These are phyloP conservation scores for Mucor ambiguus DNA, from an alignment of 371 early-diverging fungal genomes.

Conservation along the genomic window DNA sequence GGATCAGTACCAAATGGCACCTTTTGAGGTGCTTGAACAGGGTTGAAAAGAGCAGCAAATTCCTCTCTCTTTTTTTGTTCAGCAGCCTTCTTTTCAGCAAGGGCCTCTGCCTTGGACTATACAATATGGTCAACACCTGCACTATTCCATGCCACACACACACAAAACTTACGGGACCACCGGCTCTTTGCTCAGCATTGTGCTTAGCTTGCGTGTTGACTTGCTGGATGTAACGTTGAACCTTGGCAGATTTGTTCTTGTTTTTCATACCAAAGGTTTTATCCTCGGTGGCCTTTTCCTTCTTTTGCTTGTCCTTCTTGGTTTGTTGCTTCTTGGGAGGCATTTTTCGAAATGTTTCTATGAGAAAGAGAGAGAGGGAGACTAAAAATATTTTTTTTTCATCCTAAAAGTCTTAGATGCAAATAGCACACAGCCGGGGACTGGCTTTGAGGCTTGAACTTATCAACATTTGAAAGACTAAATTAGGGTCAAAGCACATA, in stretches of 20 bases:
- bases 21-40: slow-evolving; percentile 87
- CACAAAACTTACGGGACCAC: neutral
- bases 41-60: slow-evolving; percentile 88
- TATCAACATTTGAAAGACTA: neutral
- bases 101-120: slow-evolving; percentile 32
- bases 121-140: neutral
- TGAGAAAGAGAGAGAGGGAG: neutral
- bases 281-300: slow-evolving; percentile 91
- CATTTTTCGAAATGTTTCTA: slow-evolving; percentile 48
- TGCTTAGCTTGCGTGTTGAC: slow-evolving; percentile 83
- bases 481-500: neutral
- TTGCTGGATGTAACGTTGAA: slow-evolving; percentile 87
- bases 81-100: slow-evolving; percentile 45
- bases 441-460: slow-evolving; percentile 1
- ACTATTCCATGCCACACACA: neutral
- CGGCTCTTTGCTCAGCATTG: slow-evolving; percentile 33
- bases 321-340: slow-evolving; percentile 75
- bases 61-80: slow-evolving; percentile 53
- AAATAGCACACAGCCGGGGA: neutral
- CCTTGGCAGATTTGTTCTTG: slow-evolving; percentile 91
- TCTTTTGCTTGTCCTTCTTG: slow-evolving; percentile 70
- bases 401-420: neutral
- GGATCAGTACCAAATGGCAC: slow-evolving; percentile 99
- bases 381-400: slow-evolving; percentile 10
- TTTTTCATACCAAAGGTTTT: slow-evolving; percentile 99